Conservation (phyloP, 1,284 basidiomycete genomes). For the Trametes polyzona region DNA sequence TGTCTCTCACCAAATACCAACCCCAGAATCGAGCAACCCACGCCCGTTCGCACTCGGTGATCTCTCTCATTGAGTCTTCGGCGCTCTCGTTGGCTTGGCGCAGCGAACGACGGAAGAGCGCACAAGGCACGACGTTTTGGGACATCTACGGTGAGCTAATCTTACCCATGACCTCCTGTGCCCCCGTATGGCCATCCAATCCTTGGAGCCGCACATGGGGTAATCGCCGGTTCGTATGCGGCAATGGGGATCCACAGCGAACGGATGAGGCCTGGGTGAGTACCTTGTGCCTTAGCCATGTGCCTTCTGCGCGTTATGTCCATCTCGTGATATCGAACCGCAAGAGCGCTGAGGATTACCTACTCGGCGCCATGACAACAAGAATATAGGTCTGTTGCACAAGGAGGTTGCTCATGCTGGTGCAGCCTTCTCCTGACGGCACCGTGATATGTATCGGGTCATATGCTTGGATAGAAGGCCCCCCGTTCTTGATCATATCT, state of each 20-base stretch:
- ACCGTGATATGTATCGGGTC: not conserved
- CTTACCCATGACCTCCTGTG: no score
- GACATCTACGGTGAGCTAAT: conserved; percentile 11
- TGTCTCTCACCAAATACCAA: not conserved
- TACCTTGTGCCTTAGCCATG: conserved; percentile 12
- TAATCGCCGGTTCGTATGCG: conserved; percentile 1
- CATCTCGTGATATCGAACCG: conserved; percentile 1
- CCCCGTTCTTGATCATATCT: not conserved
- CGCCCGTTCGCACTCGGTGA: not conserved
- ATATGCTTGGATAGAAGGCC: not conserved
- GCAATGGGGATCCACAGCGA: not conserved
- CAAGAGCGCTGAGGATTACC: not conserved
- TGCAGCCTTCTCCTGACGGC: not conserved
- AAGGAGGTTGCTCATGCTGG: not conserved
- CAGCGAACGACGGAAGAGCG: not conserved
- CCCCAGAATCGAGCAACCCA: not conserved
- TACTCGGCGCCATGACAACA: conserved; percentile 7
- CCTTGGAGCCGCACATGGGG: not conserved
- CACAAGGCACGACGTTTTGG: conserved; percentile 9
- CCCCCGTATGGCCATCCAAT: no score
- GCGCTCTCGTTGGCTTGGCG: not conserved
- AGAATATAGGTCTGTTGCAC: not conserved
- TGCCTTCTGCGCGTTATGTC: not conserved
- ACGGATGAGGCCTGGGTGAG: not conserved
- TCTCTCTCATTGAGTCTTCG: not conserved